phyloP scores from a whole-genome alignment of 495 filamentous ascomycete genomes.

The Cercophora sp. region DNA sequence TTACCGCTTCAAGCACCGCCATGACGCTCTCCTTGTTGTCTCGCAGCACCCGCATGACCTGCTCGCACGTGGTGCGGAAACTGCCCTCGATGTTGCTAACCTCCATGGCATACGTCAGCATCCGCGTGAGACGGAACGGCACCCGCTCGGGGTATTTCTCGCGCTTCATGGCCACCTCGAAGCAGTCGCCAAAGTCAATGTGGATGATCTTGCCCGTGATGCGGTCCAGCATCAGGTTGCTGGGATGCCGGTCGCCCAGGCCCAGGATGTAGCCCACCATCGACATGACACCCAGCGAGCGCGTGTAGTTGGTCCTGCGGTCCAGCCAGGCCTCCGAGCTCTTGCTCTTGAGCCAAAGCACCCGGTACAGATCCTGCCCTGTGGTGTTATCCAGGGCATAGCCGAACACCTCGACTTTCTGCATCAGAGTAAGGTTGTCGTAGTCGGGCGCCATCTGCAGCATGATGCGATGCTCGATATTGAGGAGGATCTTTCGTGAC shows the following conservation, averaged over 20 bases:
- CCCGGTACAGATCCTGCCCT: constrained; percentile 95
- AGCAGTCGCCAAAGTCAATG: constrained; percentile 98
- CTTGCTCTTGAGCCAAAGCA: constrained; percentile 97
- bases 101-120: constrained; percentile 99
- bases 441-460: constrained; percentile 99
- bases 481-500: constrained; percentile 91
- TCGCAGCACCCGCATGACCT: constrained; percentile 93
- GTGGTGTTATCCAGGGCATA: constrained; percentile 99
- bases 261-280: constrained; percentile 99
- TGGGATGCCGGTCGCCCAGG: constrained; percentile 92
- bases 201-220: constrained; percentile 95
- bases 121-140: constrained; percentile 93
- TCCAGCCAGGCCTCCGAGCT: constrained; percentile 97
- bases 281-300: constrained; percentile 97
- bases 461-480: constrained; percentile 99
- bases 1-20: constrained; percentile 95
- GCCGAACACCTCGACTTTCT: constrained; percentile 98
- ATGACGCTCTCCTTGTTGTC: constrained; percentile 98
- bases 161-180: constrained; percentile 98
- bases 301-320: constrained; percentile 93
- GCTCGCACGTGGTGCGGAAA: constrained; percentile 95
- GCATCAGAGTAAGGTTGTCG: constrained; percentile 97
- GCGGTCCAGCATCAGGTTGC: constrained; percentile 93
- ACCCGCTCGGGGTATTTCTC: constrained; percentile 98
- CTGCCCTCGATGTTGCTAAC: constrained; percentile 98